Evolutionary conservation across 1,139 yeast species (phyloP).

Genomic region (Dujonia santamariae): DNA sequence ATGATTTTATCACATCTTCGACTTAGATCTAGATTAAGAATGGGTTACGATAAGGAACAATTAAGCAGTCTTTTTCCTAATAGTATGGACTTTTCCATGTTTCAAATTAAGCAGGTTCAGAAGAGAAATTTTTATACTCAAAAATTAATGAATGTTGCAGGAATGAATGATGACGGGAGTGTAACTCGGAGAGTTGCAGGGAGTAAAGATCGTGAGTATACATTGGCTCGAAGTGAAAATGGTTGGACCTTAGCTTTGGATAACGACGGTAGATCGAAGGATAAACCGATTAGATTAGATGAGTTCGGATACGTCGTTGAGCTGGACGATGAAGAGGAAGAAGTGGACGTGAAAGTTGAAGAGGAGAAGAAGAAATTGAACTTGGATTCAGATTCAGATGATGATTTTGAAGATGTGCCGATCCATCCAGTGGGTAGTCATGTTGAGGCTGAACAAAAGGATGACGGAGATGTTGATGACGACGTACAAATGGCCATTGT

Average conservation of each 20-base stretch:
- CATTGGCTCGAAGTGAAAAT: slow-evolving; percentile 69
- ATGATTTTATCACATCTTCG: slow-evolving; percentile 82
- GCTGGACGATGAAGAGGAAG: slow-evolving; percentile 7
- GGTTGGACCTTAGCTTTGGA: slow-evolving; percentile 85
- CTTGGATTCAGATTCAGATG: slow-evolving; percentile 34
- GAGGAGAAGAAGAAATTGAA: slow-evolving; percentile 15
- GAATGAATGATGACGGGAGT: slow-evolving; percentile 62
- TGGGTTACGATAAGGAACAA: slow-evolving; percentile 92
- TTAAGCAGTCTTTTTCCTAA: slow-evolving; percentile 76
- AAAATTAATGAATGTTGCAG: slow-evolving; percentile 77
- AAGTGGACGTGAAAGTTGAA: slow-evolving; percentile 5
- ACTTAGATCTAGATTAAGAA: slow-evolving; percentile 80
- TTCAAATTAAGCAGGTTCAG: slow-evolving; percentile 90
- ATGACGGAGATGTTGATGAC: slow-evolving; percentile 31
- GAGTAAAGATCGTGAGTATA: slow-evolving; percentile 74
- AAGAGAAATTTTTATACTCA: slow-evolving; percentile 90
- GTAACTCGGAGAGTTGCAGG: slow-evolving; percentile 72
- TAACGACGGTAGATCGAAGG: slow-evolving; percentile 25
- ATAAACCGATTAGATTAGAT: slow-evolving; percentile 45
- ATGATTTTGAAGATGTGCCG: slow-evolving; percentile 65
- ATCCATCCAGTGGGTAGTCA: slow-evolving; percentile 17
- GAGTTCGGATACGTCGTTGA: slow-evolving; percentile 22
- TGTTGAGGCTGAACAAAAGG: slow-evolving; percentile 15
- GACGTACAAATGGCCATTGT: slow-evolving; percentile 29
- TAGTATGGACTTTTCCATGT: slow-evolving; percentile 84